phyloP scores from a whole-genome alignment of 2,329 filamentous ascomycete species.

The Pseudogymnoascus sp. region DNA sequence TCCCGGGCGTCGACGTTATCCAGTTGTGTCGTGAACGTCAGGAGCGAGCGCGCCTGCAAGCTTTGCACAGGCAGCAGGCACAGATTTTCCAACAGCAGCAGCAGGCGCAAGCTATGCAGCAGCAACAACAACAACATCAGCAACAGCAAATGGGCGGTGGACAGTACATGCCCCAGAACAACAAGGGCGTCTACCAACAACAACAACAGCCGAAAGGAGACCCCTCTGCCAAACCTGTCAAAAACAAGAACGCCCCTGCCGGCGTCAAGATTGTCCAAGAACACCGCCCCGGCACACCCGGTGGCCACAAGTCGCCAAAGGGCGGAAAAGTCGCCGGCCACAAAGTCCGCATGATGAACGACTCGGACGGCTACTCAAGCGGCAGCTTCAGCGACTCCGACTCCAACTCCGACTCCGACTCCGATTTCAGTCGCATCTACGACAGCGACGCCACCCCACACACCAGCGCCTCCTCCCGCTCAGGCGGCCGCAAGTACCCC shows the following conservation, averaged over 20 bases:
- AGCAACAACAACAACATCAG: conserved; percentile 12
- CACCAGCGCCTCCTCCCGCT: conserved; percentile 15
- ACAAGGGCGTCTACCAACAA: conserved; percentile 10
- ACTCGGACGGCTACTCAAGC: background rate
- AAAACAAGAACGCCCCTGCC: background rate
- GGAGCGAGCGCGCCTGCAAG: conserved; percentile 14
- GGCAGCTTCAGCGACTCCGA: conserved; percentile 13
- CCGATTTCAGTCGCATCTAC: conserved; percentile 12
- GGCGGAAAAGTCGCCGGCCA: background rate
- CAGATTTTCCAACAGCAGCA: background rate
- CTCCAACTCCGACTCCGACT: background rate
- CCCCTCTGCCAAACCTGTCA: background rate
- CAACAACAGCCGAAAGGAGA: conserved; percentile 10
- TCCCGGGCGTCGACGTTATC: conserved; percentile 15
- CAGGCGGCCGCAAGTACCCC: conserved; percentile 11
- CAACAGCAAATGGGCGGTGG: background rate
- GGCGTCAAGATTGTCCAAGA: background rate
- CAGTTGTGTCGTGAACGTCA: conserved; percentile 17
- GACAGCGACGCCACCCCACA: conserved; percentile 3
- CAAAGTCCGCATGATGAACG: background rate
- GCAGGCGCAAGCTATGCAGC: background rate
- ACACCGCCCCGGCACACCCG: background rate
- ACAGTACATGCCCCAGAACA: conserved; percentile 6
- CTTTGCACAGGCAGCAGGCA: conserved; percentile 12
- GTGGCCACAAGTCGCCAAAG: background rate